Evolutionary conservation across 2,329 filamentous ascomycete species (phyloP).

Genomic region (Aspergillus sp.): DNA sequence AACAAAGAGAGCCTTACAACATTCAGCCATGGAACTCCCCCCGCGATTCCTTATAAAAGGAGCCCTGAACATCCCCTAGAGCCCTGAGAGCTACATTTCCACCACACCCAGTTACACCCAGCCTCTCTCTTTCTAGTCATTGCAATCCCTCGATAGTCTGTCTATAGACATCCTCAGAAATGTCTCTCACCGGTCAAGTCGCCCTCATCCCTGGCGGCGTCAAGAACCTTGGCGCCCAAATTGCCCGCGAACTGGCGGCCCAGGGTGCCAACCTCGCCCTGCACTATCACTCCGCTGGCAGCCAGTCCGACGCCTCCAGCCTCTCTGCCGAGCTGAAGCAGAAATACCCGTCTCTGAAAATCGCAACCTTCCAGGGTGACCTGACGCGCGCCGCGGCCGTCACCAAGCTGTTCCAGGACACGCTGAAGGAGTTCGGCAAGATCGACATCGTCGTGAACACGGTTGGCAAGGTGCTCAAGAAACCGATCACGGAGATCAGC

Average conservation of each 20-base stretch:
- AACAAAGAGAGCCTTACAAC: not conserved
- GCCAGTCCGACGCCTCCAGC: constrained; percentile 37
- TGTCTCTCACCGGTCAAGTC: constrained; percentile 41
- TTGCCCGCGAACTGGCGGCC: constrained; percentile 37
- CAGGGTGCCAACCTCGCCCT: constrained; percentile 40
- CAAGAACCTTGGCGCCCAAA: constrained; percentile 44
- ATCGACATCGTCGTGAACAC: constrained; percentile 55
- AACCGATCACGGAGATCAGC: constrained; percentile 44
- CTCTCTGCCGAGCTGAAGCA: constrained; percentile 40
- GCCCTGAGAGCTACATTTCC: not conserved
- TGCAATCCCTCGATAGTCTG: not conserved
- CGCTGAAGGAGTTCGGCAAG: constrained; percentile 43
- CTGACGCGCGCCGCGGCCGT: constrained; percentile 44
- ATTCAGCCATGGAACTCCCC: not conserved
- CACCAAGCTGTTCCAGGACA: constrained; percentile 41
- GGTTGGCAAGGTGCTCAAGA: constrained; percentile 52
- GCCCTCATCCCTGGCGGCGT: constrained; percentile 46
- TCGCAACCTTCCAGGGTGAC: constrained; percentile 46
- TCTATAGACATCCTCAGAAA: constrained; percentile 8
- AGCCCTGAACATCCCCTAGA: not conserved
- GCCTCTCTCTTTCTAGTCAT: too few relatives aligned
- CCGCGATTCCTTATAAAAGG: not conserved
- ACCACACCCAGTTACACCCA: too few relatives aligned
- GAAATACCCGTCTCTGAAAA: constrained; percentile 31
- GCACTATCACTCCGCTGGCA: constrained; percentile 44